A percentile compares a stretch with the other conserved stretches of the same genome.
phyloP scores from a whole-genome alignment of 2,329 filamentous ascomycete genomes.

The Verticillium albo-atrum region DNA sequence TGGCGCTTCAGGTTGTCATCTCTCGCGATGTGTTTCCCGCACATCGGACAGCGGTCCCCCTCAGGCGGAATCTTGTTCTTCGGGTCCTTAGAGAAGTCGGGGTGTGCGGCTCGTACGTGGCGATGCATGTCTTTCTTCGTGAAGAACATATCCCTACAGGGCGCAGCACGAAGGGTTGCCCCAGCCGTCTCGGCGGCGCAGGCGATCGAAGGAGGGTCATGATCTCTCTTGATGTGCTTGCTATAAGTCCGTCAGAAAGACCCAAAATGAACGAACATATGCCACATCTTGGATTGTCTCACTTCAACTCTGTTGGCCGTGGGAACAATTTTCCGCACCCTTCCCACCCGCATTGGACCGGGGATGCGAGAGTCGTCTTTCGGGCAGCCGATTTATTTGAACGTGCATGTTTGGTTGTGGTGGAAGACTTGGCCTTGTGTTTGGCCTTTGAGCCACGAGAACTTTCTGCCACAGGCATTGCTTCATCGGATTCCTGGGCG shows the following conservation, averaged over 20 bases:
- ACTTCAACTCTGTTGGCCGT: background rate
- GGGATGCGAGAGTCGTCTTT: background rate
- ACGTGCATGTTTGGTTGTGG: background rate
- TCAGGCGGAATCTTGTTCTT: background rate
- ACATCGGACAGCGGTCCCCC: background rate
- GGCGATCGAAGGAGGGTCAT: background rate
- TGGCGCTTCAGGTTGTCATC: background rate
- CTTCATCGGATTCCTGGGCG: background rate
- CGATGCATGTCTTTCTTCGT: background rate
- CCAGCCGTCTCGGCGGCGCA: background rate
- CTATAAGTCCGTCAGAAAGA: background rate
- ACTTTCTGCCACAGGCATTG: background rate
- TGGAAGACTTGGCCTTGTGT: background rate
- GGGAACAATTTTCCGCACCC: background rate
- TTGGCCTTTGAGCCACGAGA: background rate
- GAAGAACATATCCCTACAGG: background rate
- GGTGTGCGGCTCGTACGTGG: background rate
- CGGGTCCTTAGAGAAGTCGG: background rate
- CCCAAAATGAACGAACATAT: too few relatives aligned
- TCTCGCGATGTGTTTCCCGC: background rate
- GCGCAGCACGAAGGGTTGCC: background rate
- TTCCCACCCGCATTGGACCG: background rate
- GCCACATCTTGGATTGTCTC: too few relatives aligned
- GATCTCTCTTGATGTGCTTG: background rate
- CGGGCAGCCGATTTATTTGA: background rate